A percentile compares a stretch with the other conserved stretches of the same genome.
Evolutionary conservation across 2,329 filamentous ascomycete genomes (phyloP).

Genomic region (Paramyrothecium roridum): DNA sequence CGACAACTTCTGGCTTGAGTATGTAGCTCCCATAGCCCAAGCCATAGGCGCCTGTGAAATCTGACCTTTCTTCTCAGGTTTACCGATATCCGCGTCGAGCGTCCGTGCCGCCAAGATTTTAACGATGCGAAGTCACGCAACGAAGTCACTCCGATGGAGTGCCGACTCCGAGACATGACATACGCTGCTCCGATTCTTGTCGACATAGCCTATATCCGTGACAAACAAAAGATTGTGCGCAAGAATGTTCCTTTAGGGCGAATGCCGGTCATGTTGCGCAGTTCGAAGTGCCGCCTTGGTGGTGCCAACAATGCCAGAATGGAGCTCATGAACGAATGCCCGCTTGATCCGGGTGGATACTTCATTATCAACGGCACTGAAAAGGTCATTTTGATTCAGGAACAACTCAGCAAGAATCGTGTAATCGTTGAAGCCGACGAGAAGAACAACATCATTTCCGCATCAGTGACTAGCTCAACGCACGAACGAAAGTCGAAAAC

Average conservation of each 20-base stretch:
- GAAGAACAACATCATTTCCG: conserved; percentile 90
- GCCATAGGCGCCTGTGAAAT: not conserved
- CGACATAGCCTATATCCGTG: conserved; percentile 86
- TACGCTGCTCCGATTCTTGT: conserved; percentile 93
- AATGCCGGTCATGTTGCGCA: conserved; percentile 95
- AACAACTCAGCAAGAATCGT: conserved; percentile 98
- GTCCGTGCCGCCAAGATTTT: conserved; percentile 75
- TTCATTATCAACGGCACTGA: conserved; percentile 98
- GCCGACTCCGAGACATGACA: conserved; percentile 93
- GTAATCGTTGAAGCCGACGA: conserved; percentile 92
- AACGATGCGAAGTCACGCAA: conserved; percentile 67
- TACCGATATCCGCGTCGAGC: conserved; percentile 83
- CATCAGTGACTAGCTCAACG: conserved; percentile 95
- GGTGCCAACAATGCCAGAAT: conserved; percentile 84
- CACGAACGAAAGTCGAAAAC: conserved; percentile 98
- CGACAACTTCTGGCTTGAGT: conserved; percentile 85
- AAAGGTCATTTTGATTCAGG: conserved; percentile 97
- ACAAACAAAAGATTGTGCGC: conserved; percentile 70
- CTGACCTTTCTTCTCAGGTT: conserved; percentile 43
- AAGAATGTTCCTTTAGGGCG: conserved; percentile 80
- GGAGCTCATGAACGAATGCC: conserved; percentile 91
- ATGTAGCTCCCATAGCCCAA: conserved; percentile 18
- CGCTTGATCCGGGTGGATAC: conserved; percentile 93
- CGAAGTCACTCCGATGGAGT: conserved; percentile 92
- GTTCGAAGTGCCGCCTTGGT: conserved; percentile 84